Evolutionary conservation across 1,284 basidiomycete species (phyloP).

Genomic region (Grifola frondosa): DNA sequence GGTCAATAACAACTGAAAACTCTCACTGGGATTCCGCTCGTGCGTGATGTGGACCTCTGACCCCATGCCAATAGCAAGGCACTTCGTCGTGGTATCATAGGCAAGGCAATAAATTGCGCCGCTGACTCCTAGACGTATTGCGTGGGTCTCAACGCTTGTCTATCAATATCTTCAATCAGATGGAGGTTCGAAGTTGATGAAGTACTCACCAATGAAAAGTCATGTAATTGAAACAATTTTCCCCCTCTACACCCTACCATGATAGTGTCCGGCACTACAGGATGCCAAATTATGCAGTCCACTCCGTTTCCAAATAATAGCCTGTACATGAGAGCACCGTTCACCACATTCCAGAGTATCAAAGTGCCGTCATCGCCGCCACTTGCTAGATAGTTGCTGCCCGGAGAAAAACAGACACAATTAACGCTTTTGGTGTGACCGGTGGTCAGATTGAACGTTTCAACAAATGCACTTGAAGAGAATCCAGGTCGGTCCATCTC

Average conservation of each 20-base stretch:
- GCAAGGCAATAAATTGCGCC: neutral
- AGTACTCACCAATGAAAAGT: neutral
- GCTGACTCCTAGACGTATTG: neutral
- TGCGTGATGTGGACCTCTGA: neutral
- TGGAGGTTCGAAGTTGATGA: neutral
- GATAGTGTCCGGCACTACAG: neutral
- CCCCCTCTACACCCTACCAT: neutral
- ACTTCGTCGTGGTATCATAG: neutral
- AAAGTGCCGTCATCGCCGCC: conserved; percentile 1
- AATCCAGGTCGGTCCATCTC: too few species aligned
- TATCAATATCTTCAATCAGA: neutral
- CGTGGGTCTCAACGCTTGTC: neutral
- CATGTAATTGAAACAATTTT: neutral
- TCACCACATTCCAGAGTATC: neutral
- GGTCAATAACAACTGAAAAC: neutral
- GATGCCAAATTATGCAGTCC: conserved; percentile 2
- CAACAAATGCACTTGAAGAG: conserved; percentile 1
- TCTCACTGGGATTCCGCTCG: neutral
- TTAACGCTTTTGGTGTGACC: conserved; percentile 3
- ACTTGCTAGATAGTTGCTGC: conserved; percentile 1
- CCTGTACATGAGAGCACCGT: neutral
- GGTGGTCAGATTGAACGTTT: neutral
- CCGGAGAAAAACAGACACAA: neutral
- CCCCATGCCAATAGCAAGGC: neutral
- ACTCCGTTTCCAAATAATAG: neutral